Base-by-base conservation (phyloP, 1,139 yeast species). In the Casaregolazyma lundiana region DNA sequence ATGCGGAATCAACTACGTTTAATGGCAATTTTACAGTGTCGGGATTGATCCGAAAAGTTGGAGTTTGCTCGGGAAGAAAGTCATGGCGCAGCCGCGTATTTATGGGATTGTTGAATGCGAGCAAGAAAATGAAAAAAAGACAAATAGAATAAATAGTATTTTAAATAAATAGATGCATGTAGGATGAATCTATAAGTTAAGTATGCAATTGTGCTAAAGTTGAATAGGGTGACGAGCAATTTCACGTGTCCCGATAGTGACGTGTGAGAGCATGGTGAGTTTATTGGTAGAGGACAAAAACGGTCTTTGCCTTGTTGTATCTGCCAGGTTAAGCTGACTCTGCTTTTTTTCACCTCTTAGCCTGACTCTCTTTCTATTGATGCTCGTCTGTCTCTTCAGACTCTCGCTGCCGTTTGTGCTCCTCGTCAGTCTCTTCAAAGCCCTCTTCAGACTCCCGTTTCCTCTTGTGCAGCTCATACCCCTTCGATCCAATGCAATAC, bases 1-100 rank as follows among this genome's bases (percentile, higher is more conserved):
- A 89, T 89, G 24, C n/a, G 13, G 32, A 26, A n/a, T 26, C 15
- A 24, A 7, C 8, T 5, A 26, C 13, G 11, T 6, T 26, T n/a
- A n/a, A 9, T 6, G 11, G 15, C 37, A 34, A 16, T 17, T 34
- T 2, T 34, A 17, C 13, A 34, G 16, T 17, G 37, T n/a, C 13
- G 16, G 20, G 13, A 19, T 17, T 15, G 8, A 19, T 7, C 37
- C 8, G 21, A 7, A 34, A 8, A n/a, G 15, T 34, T 13, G 37
- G 11, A n/a, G 20, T 15, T 34, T 34, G 11, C 21, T 34, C 13
- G 32, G 13, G 13, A 26, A 26, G 32, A 11, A 26, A n/a, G 32
- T 13, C 32, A 15, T 13, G 13, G 32, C 13, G 15, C 32, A 26
- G 32, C 32, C 32, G 32, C 13, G 11, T 26, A n/a, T n/a, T n/a